These are phyloP conservation scores for Salvia hispanica DNA, from an alignment of 257 asterid species.

Conservation along the genomic window DNA sequence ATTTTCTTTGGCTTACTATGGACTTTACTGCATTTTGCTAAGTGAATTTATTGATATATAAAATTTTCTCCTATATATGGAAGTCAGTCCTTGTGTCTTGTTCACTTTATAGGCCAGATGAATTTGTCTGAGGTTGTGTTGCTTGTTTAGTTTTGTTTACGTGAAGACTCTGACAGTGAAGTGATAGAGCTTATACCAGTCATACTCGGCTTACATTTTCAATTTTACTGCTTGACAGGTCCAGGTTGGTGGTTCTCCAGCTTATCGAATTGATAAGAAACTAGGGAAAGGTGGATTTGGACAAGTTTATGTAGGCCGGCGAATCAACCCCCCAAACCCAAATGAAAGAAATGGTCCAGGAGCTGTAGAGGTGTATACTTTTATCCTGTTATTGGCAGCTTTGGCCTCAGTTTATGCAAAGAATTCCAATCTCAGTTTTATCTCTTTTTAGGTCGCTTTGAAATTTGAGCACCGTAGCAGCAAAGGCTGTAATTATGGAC, in stretches of 20 bases:
- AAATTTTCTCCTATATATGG: conserved; percentile 4
- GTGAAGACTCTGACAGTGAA: not conserved
- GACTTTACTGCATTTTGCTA: not conserved
- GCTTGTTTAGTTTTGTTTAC: conserved; percentile 7
- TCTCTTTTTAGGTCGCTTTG: conserved; percentile 68
- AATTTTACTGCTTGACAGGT: conserved; percentile 50
- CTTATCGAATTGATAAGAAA: conserved; percentile 64
- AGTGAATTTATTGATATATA: not conserved
- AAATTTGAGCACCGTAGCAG: conserved; percentile 82
- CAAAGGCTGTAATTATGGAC: conserved; percentile 86
- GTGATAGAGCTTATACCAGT: conserved; percentile 14
- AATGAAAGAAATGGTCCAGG: conserved; percentile 81
- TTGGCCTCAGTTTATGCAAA: conserved; percentile 1
- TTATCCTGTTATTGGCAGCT: not conserved
- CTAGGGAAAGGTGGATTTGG: conserved; percentile 98
- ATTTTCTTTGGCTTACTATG: not conserved
- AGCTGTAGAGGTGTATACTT: conserved; percentile 66
- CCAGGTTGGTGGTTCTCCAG: conserved; percentile 89
- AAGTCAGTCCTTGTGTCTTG: conserved; percentile 1
- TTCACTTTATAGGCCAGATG: conserved; percentile 15
- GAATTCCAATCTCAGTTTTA: not conserved
- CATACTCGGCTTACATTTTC: conserved; percentile 13
- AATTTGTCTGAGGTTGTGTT: conserved; percentile 16
- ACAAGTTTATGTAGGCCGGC: conserved; percentile 89
- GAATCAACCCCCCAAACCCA: conserved; percentile 61